Evolutionary conservation across 345 rosid species (phyloP).

Genomic region (Eucalyptus polybractea): DNA sequence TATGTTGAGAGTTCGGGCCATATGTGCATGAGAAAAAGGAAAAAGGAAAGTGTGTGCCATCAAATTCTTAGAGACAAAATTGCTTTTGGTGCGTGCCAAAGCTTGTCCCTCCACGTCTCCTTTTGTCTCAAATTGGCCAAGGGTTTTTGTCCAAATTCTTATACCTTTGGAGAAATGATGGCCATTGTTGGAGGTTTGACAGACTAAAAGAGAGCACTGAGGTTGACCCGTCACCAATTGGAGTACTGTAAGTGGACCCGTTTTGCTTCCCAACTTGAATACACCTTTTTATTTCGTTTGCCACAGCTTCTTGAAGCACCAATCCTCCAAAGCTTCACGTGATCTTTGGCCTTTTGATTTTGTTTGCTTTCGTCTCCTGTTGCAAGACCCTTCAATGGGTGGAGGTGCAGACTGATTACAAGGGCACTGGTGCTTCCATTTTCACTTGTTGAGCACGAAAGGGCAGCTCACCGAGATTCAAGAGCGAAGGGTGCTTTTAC

Average conservation of each 20-base stretch:
- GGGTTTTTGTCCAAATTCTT: background rate
- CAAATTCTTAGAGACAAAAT: background rate
- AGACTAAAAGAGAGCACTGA: conserved; percentile 31
- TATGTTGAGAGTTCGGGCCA: background rate
- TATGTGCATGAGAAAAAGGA: background rate
- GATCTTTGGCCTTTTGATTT: background rate
- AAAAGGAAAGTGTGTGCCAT: background rate
- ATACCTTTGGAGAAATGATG: conserved; percentile 6
- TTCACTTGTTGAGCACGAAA: background rate
- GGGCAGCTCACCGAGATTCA: background rate
- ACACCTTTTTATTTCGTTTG: conserved; percentile 29
- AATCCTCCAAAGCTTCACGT: conserved; percentile 12
- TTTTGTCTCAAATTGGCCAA: conserved; percentile 15
- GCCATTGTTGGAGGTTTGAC: conserved; percentile 21
- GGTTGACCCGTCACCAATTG: conserved; percentile 54
- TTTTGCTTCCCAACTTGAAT: conserved; percentile 32
- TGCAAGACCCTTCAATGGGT: background rate
- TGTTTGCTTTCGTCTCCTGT: conserved; percentile 3
- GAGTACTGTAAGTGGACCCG: conserved; percentile 36
- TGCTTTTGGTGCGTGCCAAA: conserved; percentile 11
- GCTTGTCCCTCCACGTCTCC: conserved; percentile 18
- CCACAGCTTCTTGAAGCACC: conserved; percentile 12
- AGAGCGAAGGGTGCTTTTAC: background rate
- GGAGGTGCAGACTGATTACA: background rate
- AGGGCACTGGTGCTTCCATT: background rate